phyloP scores from a whole-genome alignment of 176 grass and related monocot species.

The Juncus inflexus region DNA sequence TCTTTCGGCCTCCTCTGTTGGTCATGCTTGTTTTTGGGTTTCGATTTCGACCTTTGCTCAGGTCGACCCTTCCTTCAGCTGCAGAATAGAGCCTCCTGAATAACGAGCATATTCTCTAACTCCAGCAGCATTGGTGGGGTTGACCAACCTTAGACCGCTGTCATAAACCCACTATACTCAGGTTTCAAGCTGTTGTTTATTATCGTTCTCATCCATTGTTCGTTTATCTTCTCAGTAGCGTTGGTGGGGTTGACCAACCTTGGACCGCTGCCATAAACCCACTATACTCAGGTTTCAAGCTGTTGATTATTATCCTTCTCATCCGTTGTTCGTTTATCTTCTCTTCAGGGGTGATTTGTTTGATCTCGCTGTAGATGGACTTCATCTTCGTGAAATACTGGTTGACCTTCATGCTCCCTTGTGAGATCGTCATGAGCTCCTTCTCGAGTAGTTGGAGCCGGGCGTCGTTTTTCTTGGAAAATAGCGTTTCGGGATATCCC shows the following conservation, averaged over 20 bases:
- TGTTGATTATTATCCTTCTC: neutral
- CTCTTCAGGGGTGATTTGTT: neutral
- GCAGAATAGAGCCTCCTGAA: neutral
- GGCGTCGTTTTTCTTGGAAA: too few relatives aligned
- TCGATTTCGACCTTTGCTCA: too few relatives aligned
- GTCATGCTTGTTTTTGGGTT: too few relatives aligned
- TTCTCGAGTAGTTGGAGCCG: too few relatives aligned
- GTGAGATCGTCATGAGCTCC: neutral
- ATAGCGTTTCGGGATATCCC: too few relatives aligned
- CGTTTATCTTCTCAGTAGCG: neutral
- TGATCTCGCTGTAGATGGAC: neutral
- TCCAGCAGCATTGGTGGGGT: neutral
- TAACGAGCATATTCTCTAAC: constrained; percentile 7
- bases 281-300: neutral
- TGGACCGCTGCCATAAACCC: constrained; percentile 8
- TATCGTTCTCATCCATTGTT: constrained; percentile 8
- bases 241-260: neutral
- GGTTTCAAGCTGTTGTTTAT: too few relatives aligned
- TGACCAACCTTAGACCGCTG: neutral
- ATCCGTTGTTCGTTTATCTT: neutral
- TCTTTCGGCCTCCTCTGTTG: neutral
- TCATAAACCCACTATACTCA: constrained; percentile 20
- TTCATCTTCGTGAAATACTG: constrained; percentile 27
- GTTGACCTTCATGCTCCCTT: constrained; percentile 1
- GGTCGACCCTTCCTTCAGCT: neutral